These are phyloP conservation scores for Calonectria hawksworthii DNA, from an alignment of 2,329 filamentous ascomycete genomes.

Conservation along the genomic window DNA sequence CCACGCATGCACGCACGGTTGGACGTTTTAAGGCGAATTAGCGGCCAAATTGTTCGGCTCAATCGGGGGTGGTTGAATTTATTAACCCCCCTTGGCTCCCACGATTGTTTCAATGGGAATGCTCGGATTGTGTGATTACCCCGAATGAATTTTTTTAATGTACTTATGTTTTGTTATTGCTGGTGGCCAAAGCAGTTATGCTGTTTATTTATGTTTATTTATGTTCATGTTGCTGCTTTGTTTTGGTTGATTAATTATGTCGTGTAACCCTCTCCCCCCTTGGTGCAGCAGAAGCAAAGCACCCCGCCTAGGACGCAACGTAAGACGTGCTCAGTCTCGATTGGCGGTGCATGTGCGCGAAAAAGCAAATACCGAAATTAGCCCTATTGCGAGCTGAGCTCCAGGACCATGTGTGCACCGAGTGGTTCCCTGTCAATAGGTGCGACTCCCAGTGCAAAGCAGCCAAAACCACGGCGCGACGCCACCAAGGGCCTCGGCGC, in stretches of 20 bases:
- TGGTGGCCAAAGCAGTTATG: background rate
- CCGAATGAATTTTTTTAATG: background rate
- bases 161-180: background rate
- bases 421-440: background rate
- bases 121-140: background rate
- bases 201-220: background rate
- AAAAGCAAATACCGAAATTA: background rate
- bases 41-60: background rate
- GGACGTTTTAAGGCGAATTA: background rate
- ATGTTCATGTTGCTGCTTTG: background rate
- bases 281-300: too few species aligned
- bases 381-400: background rate
- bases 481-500: background rate
- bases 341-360: background rate
- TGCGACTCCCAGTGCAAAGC: background rate
- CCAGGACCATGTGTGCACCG: background rate
- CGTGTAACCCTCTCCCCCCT: background rate
- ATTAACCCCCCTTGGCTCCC: background rate
- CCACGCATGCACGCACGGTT: background rate
- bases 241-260: background rate
- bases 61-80: background rate
- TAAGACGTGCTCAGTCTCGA: background rate
- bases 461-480: background rate
- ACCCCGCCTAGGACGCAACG: background rate
- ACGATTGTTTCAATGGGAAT: background rate